Percentiles rank a stretch among this genome's conserved stretches.
Evolutionary conservation across 192 early-diverging fungal species (phyloP).

Genomic region (Coemansia sp.): DNA sequence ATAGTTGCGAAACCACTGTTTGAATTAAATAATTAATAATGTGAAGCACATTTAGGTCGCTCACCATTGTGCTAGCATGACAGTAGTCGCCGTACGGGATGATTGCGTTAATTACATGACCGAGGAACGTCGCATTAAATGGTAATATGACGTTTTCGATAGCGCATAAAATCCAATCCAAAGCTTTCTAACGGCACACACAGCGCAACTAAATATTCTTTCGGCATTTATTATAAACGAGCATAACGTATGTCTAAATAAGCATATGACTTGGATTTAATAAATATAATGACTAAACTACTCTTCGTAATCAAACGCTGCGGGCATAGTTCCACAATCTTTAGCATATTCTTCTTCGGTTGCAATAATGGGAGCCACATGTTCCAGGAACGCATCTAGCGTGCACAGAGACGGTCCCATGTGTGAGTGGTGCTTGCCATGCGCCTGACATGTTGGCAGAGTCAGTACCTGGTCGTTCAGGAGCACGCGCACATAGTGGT

Average conservation of each 20-base stretch:
- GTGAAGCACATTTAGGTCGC: background rate
- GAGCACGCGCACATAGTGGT: constrained; percentile 32
- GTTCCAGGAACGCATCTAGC: constrained; percentile 42
- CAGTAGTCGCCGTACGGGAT: constrained; percentile 20
- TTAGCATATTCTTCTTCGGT: constrained; percentile 9
- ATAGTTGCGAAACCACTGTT: constrained; percentile 26
- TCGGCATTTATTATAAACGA: no score
- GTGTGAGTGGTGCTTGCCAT: constrained; percentile 32
- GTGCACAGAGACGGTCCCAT: constrained; percentile 46
- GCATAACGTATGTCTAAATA: background rate
- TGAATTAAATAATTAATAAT: constrained; percentile 45
- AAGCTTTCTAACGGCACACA: no score
- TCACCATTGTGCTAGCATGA: background rate
- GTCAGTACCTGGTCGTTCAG: constrained; percentile 32
- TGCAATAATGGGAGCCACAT: constrained; percentile 21
- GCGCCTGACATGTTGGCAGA: constrained; percentile 25
- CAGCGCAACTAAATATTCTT: no score
- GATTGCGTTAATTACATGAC: constrained; percentile 10
- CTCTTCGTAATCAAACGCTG: background rate
- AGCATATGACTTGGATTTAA: no score
- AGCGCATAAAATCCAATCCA: no score
- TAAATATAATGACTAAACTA: background rate
- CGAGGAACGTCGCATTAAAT: constrained; percentile 31
- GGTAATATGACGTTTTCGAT: constrained; percentile 33
- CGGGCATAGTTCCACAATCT: constrained; percentile 27